Conservation (phyloP, 2,329 filamentous ascomycete genomes). For the Zasmidium angulare region DNA sequence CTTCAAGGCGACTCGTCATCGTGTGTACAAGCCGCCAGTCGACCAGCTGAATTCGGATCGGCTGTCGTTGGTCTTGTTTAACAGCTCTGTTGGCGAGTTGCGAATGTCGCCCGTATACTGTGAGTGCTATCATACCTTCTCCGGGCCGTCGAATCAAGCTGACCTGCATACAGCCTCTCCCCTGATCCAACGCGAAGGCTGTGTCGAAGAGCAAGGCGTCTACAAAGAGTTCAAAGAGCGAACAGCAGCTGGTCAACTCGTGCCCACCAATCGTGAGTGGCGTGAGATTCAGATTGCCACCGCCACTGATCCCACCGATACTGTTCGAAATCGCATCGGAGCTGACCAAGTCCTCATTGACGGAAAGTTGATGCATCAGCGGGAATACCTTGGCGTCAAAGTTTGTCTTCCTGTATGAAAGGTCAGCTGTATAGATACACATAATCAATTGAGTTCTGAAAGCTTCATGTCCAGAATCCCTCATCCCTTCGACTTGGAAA, state of each 20-base stretch:
- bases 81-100: slow-evolving; percentile 47
- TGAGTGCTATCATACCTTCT: slow-evolving; percentile 3
- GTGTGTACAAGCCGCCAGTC: slow-evolving; percentile 47
- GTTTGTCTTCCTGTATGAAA: slow-evolving; percentile 46
- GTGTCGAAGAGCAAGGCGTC: slow-evolving; percentile 46
- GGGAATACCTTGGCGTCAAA: slow-evolving; percentile 50
- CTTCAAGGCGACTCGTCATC: slow-evolving; percentile 49
- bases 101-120: slow-evolving; percentile 42
- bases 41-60: slow-evolving; percentile 46
- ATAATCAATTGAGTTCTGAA: neutral
- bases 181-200: slow-evolving; percentile 45
- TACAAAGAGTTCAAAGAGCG: slow-evolving; percentile 49
- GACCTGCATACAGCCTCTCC: slow-evolving; percentile 31
- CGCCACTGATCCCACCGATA: slow-evolving; percentile 36
- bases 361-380: slow-evolving; percentile 49
- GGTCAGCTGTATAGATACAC: neutral
- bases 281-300: slow-evolving; percentile 52
- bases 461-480: neutral
- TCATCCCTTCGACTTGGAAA: neutral
- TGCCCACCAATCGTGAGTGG: slow-evolving; percentile 50
- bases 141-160: neutral
- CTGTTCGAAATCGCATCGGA: slow-evolving; percentile 42
- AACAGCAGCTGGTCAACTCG: slow-evolving; percentile 41
- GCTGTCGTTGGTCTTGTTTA: slow-evolving; percentile 38
- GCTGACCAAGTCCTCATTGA: slow-evolving; percentile 45